Evolutionary conservation across 2,329 filamentous ascomycete genomes (phyloP).

Genomic region (Botrytis fragariae): DNA sequence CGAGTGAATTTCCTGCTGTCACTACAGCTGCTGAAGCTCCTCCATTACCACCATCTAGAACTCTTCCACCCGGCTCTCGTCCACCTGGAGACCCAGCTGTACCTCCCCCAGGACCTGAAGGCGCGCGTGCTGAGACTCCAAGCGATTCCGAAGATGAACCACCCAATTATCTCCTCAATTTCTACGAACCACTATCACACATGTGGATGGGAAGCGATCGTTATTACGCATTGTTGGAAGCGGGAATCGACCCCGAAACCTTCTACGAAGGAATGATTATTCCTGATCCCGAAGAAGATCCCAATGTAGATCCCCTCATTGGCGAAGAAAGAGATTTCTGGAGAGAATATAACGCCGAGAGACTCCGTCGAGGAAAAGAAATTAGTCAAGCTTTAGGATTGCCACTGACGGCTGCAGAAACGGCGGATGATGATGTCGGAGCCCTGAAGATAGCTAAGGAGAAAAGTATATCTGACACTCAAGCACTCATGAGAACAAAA

Average conservation of each 20-base stretch:
- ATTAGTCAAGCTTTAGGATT: neutral
- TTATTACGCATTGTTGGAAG: constrained; percentile 7
- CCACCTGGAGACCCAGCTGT: neutral
- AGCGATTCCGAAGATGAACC: neutral
- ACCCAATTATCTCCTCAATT: neutral
- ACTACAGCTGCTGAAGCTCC: neutral
- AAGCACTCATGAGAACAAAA: neutral
- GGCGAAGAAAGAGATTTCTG: neutral
- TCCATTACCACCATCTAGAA: neutral
- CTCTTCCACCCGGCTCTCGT: neutral
- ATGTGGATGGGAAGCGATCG: constrained; percentile 17
- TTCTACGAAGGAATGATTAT: constrained; percentile 1
- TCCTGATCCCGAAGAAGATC: constrained; percentile 7
- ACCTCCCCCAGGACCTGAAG: neutral
- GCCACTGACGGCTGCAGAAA: neutral
- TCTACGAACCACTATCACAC: neutral
- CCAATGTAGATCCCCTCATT: neutral
- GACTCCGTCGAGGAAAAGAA: neutral
- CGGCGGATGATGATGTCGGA: neutral
- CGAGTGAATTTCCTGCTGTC: neutral
- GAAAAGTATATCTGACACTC: neutral
- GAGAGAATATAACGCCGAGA: neutral
- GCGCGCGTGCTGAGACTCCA: neutral
- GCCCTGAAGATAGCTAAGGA: neutral
- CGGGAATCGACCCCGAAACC: constrained; percentile 5